A percentile compares a stretch with the other conserved stretches of the same genome.
These are phyloP conservation scores for Scytalidium sp. DNA, from an alignment of 2,329 filamentous ascomycete genomes.

Conservation along the genomic window DNA sequence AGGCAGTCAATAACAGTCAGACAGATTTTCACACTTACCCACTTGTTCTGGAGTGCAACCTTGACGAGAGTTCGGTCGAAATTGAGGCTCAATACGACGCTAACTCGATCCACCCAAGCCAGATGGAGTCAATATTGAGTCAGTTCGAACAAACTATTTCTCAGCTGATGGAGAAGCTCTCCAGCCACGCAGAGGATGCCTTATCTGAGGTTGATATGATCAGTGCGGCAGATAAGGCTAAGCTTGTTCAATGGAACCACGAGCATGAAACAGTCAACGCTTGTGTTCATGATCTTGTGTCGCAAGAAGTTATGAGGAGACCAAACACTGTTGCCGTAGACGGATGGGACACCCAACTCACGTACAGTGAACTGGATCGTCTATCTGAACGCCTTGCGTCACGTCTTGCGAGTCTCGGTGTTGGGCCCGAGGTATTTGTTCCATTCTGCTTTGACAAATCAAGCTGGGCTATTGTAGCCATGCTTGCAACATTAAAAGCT, in stretches of 20 bases:
- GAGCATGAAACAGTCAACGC: constrained; percentile 8
- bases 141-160: constrained; percentile 9
- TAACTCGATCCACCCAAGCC: constrained; percentile 3
- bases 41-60: constrained; percentile 11
- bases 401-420: constrained; percentile 8
- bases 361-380: constrained; percentile 12
- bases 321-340: constrained; percentile 16
- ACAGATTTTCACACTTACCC: constrained; percentile 14
- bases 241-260: constrained; percentile 5
- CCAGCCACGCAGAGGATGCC: too few relatives aligned
- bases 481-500: constrained; percentile 17
- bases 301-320: constrained; percentile 6
- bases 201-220: constrained; percentile 3
- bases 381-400: constrained; percentile 11
- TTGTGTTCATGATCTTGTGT: constrained; percentile 14
- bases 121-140: constrained; percentile 5
- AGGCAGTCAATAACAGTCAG: too few relatives aligned
- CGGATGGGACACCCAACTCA: constrained; percentile 16
- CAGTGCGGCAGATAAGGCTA: constrained; percentile 2
- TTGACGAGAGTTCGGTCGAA: background rate
- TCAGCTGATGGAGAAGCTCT: too few relatives aligned
- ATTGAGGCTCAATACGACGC: constrained; percentile 11
- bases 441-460: constrained; percentile 21
- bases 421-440: constrained; percentile 9
- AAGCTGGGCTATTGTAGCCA: constrained; percentile 14